Percentiles rank a stretch among this genome's conserved stretches.
These are phyloP conservation scores for Phytophthora sp. DNA, from an alignment of 352 stramenopile species.

Conservation along the genomic window DNA sequence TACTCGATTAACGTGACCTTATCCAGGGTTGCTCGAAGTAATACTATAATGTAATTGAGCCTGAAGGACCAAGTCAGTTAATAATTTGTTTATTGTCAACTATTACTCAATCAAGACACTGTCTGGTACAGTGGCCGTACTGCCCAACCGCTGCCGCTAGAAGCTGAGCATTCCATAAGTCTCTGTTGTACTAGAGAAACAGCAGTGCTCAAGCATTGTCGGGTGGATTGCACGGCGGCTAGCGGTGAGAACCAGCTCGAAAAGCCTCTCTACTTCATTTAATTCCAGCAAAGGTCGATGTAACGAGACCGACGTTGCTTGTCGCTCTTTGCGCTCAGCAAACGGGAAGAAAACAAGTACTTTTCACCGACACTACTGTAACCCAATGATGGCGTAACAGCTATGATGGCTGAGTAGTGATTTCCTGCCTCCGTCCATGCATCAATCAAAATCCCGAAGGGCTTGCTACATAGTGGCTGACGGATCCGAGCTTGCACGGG, in stretches of 20 bases:
- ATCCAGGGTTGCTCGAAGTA: too few species aligned
- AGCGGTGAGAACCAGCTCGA: neutral
- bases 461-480: neutral
- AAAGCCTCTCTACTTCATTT: slow-evolving; percentile 10
- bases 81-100: slow-evolving; percentile 12
- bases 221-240: neutral
- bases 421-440: neutral
- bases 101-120: neutral
- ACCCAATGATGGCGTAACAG: neutral
- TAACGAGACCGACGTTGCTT: neutral
- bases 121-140: neutral
- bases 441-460: neutral
- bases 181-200: slow-evolving; percentile 11
- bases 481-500: neutral
- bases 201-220: neutral
- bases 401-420: slow-evolving; percentile 1
- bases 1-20: slow-evolving; percentile 93
- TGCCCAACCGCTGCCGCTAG: neutral
- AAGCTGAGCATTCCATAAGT: neutral
- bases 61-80: too few species aligned
- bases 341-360: neutral
- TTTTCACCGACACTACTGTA: neutral
- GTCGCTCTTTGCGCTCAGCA: neutral
- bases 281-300: slow-evolving; percentile 7
- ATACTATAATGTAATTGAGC: too few species aligned